These are phyloP conservation scores for Candida ovalis DNA, from an alignment of 805 yeast species.

Conservation along the genomic window DNA sequence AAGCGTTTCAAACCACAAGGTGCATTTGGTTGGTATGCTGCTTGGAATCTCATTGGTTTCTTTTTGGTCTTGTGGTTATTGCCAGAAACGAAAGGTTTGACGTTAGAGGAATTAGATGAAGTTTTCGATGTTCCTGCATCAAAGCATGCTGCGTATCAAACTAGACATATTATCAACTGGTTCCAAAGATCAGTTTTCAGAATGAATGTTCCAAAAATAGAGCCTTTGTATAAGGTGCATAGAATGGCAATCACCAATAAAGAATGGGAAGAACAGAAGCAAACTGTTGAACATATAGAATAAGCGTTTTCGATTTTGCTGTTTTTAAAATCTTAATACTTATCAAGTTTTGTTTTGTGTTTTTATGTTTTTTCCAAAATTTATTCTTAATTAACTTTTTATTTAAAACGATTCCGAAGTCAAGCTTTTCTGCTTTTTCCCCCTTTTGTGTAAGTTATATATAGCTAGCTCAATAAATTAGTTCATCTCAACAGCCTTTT, in stretches of 20 bases:
- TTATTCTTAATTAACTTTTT: too few relatives aligned
- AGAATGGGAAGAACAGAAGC: constrained; percentile 61
- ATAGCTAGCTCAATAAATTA: too few relatives aligned
- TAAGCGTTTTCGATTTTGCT: constrained; percentile 1
- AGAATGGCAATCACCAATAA: constrained; percentile 57
- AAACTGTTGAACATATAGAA: constrained; percentile 47
- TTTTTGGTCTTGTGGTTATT: constrained; percentile 66
- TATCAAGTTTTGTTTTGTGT: neutral
- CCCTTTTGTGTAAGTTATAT: too few relatives aligned
- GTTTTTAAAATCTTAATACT: neutral
- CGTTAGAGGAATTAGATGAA: constrained; percentile 74
- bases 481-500: too few relatives aligned
- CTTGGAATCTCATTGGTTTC: constrained; percentile 72
- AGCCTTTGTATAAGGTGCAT: constrained; percentile 55
- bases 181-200: constrained; percentile 47
- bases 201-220: constrained; percentile 43
- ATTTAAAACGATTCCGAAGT: too few relatives aligned
- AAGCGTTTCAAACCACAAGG: constrained; percentile 72
- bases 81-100: constrained; percentile 69
- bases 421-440: too few relatives aligned
- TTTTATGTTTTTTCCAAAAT: neutral
- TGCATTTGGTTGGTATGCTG: constrained; percentile 87
- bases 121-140: constrained; percentile 60
- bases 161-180: constrained; percentile 36
- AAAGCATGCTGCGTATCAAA: constrained; percentile 51